phyloP scores from a whole-genome alignment of 805 yeast genomes.

The Nakazawaea ernobii region DNA sequence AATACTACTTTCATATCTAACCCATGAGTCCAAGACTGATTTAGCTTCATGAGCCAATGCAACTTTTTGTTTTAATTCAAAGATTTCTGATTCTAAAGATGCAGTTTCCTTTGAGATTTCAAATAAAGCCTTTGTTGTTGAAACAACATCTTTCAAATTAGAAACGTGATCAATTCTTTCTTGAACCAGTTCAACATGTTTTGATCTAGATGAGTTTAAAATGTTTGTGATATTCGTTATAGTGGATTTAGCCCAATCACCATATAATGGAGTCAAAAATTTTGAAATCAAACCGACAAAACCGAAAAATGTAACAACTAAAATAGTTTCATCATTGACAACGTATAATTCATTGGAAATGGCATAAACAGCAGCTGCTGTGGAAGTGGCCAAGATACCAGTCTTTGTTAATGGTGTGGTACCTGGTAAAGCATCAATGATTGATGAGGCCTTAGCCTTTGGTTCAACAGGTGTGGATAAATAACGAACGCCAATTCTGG shows the following conservation, averaged over 20 bases:
- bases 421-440: conserved; percentile 93
- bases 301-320: conserved; percentile 74
- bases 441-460: conserved; percentile 82
- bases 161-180: conserved; percentile 85
- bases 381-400: conserved; percentile 88
- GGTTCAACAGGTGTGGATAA: conserved; percentile 75
- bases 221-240: conserved; percentile 74
- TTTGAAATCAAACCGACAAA: conserved; percentile 74
- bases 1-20: conserved; percentile 93
- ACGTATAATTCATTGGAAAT: conserved; percentile 90
- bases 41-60: conserved; percentile 87
- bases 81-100: conserved; percentile 88
- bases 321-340: conserved; percentile 88
- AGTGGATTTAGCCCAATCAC: conserved; percentile 88
- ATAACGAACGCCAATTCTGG: conserved; percentile 56
- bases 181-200: conserved; percentile 90
- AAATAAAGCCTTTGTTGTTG: conserved; percentile 86
- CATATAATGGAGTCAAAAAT: conserved; percentile 89
- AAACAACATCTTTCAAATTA: conserved; percentile 85
- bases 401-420: conserved; percentile 83
- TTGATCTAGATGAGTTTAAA: conserved; percentile 81
- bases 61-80: conserved; percentile 87
- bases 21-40: conserved; percentile 97
- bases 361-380: conserved; percentile 93
- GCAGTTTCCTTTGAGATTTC: conserved; percentile 96